Conservation (phyloP, 2,329 filamentous ascomycete genomes). For the Aphanoascus verrucosus region DNA sequence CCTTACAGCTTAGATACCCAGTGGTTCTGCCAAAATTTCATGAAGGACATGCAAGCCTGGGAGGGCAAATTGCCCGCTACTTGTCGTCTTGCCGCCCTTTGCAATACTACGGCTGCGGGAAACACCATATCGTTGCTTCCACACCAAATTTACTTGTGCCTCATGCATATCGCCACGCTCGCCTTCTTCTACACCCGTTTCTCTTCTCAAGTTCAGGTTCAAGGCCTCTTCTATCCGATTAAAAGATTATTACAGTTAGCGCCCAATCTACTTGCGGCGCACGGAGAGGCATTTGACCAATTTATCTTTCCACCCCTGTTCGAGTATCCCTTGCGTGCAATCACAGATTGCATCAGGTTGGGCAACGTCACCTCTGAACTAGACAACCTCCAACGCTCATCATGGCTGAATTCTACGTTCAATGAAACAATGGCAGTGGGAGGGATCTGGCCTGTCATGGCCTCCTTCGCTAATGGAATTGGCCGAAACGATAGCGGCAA, state of each 20-base stretch:
- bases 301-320: slow-evolving; percentile 32
- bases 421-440: not conserved
- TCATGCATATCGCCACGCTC: slow-evolving; percentile 30
- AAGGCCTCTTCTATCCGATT: slow-evolving; percentile 26
- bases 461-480: slow-evolving; percentile 6
- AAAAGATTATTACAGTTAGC: slow-evolving; percentile 30
- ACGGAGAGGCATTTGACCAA: slow-evolving; percentile 30
- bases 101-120: not conserved
- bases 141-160: slow-evolving; percentile 31
- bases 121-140: slow-evolving; percentile 22
- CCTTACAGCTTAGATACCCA: not conserved
- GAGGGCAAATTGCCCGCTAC: slow-evolving; percentile 10
- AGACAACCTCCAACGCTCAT: not conserved
- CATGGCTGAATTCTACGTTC: slow-evolving; percentile 6
- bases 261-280: slow-evolving; percentile 28
- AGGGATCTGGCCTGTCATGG: slow-evolving; percentile 11
- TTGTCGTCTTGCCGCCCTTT: slow-evolving; percentile 7
- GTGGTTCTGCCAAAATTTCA: slow-evolving; percentile 8
- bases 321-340: slow-evolving; percentile 28
- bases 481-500: not conserved
- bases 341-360: slow-evolving; percentile 20
- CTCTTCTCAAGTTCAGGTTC: slow-evolving; percentile 25
- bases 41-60: slow-evolving; percentile 12
- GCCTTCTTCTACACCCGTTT: slow-evolving; percentile 29
- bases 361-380: not conserved